Percentiles rank a stretch among this genome's conserved stretches.
These are phyloP conservation scores for Aspergillus baeticus DNA, from an alignment of 495 filamentous ascomycete genomes.

Conservation along the genomic window DNA sequence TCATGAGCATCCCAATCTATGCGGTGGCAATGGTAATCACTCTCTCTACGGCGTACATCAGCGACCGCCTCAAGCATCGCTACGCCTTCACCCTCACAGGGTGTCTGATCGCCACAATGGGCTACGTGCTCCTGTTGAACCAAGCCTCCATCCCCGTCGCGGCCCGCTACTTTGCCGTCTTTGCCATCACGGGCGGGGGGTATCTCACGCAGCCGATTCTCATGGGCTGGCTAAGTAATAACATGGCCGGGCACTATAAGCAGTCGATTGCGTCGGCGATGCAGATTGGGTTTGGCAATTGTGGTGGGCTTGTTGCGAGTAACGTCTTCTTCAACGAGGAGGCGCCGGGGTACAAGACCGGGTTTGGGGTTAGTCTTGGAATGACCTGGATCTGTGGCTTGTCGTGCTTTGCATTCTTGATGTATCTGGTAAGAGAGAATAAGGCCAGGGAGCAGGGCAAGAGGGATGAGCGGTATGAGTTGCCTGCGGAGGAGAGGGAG, in stretches of 20 bases:
- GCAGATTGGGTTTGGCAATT: conserved; percentile 53
- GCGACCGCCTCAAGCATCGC: conserved; percentile 49
- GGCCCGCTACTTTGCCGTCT: conserved; percentile 51
- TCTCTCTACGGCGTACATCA: conserved; percentile 41
- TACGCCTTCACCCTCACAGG: conserved; percentile 52
- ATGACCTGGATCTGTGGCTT: conserved; percentile 51
- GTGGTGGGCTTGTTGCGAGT: conserved; percentile 52
- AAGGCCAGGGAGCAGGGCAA: conserved; percentile 51
- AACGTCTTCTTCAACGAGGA: conserved; percentile 52
- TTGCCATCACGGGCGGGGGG: conserved; percentile 45
- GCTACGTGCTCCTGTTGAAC: conserved; percentile 50
- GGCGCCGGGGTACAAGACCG: conserved; percentile 48
- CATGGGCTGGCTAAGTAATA: conserved; percentile 54
- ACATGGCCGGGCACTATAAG: conserved; percentile 59
- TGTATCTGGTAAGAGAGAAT: conserved; percentile 51
- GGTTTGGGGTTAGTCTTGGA: conserved; percentile 47
- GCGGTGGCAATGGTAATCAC: conserved; percentile 47
- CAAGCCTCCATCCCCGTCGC: conserved; percentile 34
- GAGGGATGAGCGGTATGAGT: conserved; percentile 46
- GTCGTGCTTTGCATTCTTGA: conserved; percentile 39
- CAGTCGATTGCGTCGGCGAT: conserved; percentile 50
- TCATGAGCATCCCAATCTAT: conserved; percentile 58
- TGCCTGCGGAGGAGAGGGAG: conserved; percentile 43
- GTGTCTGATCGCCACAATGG: conserved; percentile 44
- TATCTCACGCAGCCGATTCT: conserved; percentile 46